Conservation (phyloP, 805 yeast species). For the Barnettozyma pratensis region DNA sequence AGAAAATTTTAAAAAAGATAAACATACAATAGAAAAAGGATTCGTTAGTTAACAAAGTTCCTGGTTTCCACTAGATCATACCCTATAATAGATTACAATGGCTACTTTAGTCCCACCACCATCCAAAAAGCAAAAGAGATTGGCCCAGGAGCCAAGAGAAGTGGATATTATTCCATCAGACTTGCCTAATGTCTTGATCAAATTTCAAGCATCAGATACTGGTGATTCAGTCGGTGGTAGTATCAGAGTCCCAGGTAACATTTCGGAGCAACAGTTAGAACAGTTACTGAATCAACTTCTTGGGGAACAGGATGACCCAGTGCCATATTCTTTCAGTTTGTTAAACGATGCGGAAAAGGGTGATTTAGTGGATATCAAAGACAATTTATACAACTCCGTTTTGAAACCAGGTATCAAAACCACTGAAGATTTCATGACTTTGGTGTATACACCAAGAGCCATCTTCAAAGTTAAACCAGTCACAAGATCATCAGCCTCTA, state of each 20-base stretch:
- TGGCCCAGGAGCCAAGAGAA: conserved; percentile 76
- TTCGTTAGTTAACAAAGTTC: no score
- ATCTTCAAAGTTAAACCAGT: conserved; percentile 90
- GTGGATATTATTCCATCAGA: conserved; percentile 70
- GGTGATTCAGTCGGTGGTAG: conserved; percentile 84
- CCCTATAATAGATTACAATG: conserved; percentile 38
- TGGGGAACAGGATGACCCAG: conserved; percentile 60
- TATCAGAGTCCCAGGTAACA: conserved; percentile 85
- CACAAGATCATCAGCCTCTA: conserved; percentile 86
- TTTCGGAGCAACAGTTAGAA: conserved; percentile 81
- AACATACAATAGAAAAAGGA: background rate
- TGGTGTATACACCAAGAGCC: conserved; percentile 92
- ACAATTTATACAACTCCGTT: conserved; percentile 72
- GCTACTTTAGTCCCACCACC: conserved; percentile 94
- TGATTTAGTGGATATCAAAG: conserved; percentile 64
- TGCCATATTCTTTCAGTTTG: conserved; percentile 83
- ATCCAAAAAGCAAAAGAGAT: conserved; percentile 79
- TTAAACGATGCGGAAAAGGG: conserved; percentile 39
- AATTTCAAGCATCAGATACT: conserved; percentile 89
- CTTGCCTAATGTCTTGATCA: conserved; percentile 80
- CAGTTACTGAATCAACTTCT: conserved; percentile 77
- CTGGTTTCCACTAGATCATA: no score
- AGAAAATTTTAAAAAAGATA: background rate
- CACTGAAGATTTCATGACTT: conserved; percentile 88
- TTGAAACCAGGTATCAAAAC: conserved; percentile 82